A percentile compares a stretch with the other conserved stretches of the same genome.
Conservation (phyloP, 75 land plant genomes). For the Chamaecyparis obtusa region DNA sequence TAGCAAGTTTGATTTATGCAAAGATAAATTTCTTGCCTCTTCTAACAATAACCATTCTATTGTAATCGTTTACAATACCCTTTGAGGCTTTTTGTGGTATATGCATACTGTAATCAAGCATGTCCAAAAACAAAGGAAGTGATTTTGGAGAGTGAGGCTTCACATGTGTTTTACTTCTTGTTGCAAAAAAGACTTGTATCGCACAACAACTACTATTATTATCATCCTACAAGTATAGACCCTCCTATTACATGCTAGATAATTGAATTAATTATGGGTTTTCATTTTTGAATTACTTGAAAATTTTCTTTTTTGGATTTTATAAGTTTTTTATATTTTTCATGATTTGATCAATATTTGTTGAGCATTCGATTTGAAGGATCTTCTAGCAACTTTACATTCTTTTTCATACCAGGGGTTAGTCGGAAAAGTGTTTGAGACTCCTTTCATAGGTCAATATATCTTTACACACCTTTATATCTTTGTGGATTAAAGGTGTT, state of each 20-base stretch:
- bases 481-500: no score
- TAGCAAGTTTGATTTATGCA: slow-evolving; percentile 47
- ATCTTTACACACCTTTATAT: no score
- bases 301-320: no score
- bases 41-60: neutral
- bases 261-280: neutral
- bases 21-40: slow-evolving; percentile 60
- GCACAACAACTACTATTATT: slow-evolving; percentile 13
- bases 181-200: slow-evolving; percentile 16
- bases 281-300: no score
- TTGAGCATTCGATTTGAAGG: no score
- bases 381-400: no score
- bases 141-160: slow-evolving; percentile 39
- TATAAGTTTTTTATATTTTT: no score
- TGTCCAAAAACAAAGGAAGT: slow-evolving; percentile 41
- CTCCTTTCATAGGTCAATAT: no score
- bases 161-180: slow-evolving; percentile 10
- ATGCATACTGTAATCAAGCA: slow-evolving; percentile 13
- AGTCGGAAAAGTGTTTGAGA: no score
- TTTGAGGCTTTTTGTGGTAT: slow-evolving; percentile 11
- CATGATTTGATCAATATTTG: no score
- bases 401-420: no score
- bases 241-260: slow-evolving; percentile 37
- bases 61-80: neutral
- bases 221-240: slow-evolving; percentile 32